Percentiles rank a stretch among this genome's conserved stretches.
Conservation (phyloP, 2,329 filamentous ascomycete species). For the Colletotrichum noveboracense region DNA sequence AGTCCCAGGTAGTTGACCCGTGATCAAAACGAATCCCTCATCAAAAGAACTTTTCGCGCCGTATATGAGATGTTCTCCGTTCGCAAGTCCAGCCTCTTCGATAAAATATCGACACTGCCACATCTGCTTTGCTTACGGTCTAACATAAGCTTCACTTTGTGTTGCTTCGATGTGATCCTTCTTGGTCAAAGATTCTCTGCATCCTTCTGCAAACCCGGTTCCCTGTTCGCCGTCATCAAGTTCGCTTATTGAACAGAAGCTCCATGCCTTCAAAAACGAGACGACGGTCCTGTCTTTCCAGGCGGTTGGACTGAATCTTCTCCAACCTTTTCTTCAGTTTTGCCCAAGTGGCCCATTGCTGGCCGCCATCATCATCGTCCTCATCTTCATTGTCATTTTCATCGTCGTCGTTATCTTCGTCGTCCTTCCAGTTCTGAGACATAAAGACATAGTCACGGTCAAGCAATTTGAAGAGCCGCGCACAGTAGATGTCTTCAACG, state of each 20-base stretch:
- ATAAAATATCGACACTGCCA: not conserved
- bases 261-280: not conserved
- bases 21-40: not conserved
- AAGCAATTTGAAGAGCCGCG: not conserved
- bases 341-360: not conserved
- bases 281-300: not conserved
- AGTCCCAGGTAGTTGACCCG: not conserved
- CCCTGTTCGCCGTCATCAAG: rapidly evolving
- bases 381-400: not conserved
- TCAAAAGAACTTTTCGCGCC: not conserved
- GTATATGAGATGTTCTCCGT: not conserved
- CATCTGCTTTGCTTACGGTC: not conserved
- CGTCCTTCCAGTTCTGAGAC: too few relatives aligned
- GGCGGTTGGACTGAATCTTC: rapidly evolving
- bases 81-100: not conserved
- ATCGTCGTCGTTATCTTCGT: not conserved
- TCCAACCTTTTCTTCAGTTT: not conserved
- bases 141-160: not conserved
- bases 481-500: not conserved
- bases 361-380: not conserved
- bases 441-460: not conserved
- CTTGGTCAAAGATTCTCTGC: not conserved
- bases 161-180: not conserved
- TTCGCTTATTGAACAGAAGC: not conserved
- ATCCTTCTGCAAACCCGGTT: not conserved